These are phyloP conservation scores for Austroboletus eburneus DNA, from an alignment of 768 basidiomycete genomes.

Conservation along the genomic window DNA sequence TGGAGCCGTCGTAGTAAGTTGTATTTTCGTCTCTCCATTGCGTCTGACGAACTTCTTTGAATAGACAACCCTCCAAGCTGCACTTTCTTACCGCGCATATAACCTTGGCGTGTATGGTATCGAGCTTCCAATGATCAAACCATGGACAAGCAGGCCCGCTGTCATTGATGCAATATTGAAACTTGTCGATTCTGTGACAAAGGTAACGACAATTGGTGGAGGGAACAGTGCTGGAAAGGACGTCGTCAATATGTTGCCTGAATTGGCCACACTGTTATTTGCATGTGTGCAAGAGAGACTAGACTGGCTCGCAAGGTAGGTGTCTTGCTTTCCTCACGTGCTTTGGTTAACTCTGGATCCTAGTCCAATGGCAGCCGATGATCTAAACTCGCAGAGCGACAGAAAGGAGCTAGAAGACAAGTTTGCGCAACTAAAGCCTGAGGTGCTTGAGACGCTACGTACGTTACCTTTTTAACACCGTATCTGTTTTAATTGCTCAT, in stretches of 20 bases:
- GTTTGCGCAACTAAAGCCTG: constrained; percentile 69
- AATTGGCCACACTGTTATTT: constrained; percentile 60
- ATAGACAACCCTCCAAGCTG: constrained; percentile 69
- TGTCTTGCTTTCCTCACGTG: background rate
- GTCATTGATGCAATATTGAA: constrained; percentile 66
- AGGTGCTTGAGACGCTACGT: constrained; percentile 80
- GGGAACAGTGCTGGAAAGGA: constrained; percentile 27
- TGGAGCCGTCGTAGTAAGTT: constrained; percentile 55
- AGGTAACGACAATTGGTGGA: constrained; percentile 17
- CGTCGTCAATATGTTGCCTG: constrained; percentile 54
- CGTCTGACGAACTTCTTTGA: background rate
- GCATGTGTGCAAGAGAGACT: constrained; percentile 64
- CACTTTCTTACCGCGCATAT: constrained; percentile 69
- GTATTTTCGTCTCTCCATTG: background rate
- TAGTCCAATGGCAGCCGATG: constrained; percentile 45
- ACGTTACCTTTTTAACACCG: constrained; percentile 24
- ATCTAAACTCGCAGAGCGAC: constrained; percentile 51
- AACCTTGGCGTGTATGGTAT: constrained; percentile 77
- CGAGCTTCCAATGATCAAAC: constrained; percentile 59
- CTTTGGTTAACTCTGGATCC: background rate
- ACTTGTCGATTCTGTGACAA: constrained; percentile 66
- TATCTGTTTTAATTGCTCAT: background rate
- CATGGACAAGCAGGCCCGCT: constrained; percentile 76
- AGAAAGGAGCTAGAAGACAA: constrained; percentile 56
- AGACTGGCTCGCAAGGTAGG: constrained; percentile 62